phyloP scores from a whole-genome alignment of 805 yeast genomes.

The Lipomyces sp. region DNA sequence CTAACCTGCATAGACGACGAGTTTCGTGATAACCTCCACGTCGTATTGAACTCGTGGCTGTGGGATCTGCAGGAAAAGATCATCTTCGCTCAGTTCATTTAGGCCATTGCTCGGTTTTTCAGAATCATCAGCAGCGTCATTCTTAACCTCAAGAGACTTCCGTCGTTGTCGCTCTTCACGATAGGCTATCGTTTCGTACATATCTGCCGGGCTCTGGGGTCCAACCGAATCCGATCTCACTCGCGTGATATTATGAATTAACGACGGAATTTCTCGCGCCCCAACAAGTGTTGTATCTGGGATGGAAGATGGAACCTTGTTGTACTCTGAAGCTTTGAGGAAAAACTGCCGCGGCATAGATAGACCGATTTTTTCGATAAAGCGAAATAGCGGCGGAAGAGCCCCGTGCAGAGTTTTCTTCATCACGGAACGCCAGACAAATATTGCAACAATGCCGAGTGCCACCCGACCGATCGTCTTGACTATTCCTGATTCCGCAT shows the following conservation, averaged over 20 bases:
- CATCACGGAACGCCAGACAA: constrained; percentile 73
- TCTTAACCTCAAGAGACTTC: constrained; percentile 21
- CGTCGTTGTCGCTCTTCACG: constrained; percentile 40
- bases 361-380: constrained; percentile 46
- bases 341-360: constrained; percentile 50
- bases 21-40: constrained; percentile 75
- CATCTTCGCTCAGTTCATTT: constrained; percentile 34
- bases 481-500: constrained; percentile 50
- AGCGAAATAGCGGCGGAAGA: constrained; percentile 64
- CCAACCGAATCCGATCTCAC: constrained; percentile 49
- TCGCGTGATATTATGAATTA: constrained; percentile 41
- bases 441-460: constrained; percentile 66
- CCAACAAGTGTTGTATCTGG: constrained; percentile 46
- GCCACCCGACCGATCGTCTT: constrained; percentile 55
- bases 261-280: constrained; percentile 43
- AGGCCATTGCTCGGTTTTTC: constrained; percentile 9
- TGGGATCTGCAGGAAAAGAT: constrained; percentile 40
- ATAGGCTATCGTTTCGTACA: constrained; percentile 48
- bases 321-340: constrained; percentile 47
- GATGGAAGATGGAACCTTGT: constrained; percentile 45
- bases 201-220: constrained; percentile 51
- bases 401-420: constrained; percentile 66
- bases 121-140: background rate
- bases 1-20: constrained; percentile 76
- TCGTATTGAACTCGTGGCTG: constrained; percentile 59